These are phyloP conservation scores for Wickerhamiella kurtzmanii DNA, from an alignment of 805 yeast genomes.

Conservation along the genomic window DNA sequence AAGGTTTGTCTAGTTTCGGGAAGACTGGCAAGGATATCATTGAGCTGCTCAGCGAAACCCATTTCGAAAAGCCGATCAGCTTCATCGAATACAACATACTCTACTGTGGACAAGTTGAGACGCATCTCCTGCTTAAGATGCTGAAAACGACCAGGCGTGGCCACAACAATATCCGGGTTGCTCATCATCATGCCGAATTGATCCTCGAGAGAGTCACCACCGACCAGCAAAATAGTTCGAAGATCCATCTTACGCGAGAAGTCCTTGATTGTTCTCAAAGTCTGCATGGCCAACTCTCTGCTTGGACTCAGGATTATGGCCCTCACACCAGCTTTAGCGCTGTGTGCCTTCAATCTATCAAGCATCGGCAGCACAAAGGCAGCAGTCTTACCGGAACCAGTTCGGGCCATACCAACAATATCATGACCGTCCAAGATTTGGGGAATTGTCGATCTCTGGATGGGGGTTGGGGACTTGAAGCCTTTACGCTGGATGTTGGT, in stretches of 20 bases:
- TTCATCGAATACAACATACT: constrained; percentile 90
- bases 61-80: constrained; percentile 93
- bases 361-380: constrained; percentile 86
- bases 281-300: constrained; percentile 91
- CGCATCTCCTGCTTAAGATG: constrained; percentile 95
- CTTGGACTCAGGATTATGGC: constrained; percentile 87
- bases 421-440: constrained; percentile 75
- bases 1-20: constrained; percentile 78
- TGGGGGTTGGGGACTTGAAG: constrained; percentile 90
- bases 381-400: constrained; percentile 98
- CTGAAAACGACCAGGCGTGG: constrained; percentile 95
- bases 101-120: constrained; percentile 66
- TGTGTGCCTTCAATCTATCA: constrained; percentile 69
- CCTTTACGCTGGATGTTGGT: constrained; percentile 72
- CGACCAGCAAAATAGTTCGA: constrained; percentile 69
- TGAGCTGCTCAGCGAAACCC: constrained; percentile 90
- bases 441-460: constrained; percentile 92
- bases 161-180: constrained; percentile 88
- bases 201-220: constrained; percentile 98
- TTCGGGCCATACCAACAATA: constrained; percentile 98
- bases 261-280: constrained; percentile 77
- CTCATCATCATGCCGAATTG: constrained; percentile 87
- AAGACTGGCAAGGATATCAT: constrained; percentile 71
- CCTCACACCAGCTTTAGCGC: constrained; percentile 77
- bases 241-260: constrained; percentile 74